Base-by-base conservation (phyloP, 1,139 yeast genomes). In the Geotrichum candidum region DNA sequence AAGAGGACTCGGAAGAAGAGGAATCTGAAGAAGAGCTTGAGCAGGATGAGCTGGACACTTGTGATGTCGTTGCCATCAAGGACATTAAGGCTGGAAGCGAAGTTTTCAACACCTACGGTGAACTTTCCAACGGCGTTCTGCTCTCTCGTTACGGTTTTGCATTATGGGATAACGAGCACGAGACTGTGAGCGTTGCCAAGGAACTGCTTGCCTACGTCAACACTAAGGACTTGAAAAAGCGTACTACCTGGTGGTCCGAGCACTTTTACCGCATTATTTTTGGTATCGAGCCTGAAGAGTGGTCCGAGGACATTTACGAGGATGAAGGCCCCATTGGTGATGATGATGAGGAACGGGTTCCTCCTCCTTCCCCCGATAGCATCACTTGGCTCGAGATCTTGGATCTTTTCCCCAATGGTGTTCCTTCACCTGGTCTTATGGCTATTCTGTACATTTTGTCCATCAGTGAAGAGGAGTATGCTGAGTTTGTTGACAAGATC, bases 91-190 rank as follows among this genome's bases (percentile, higher is more conserved):
- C 76, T 33, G 82, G 82, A n/a, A 70, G 77, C 18, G 96, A 90
- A 69, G 73, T 90, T 13, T 87, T 84, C 77, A 89, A 88, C 72
- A 84, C 94, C 0, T 90, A 89, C 68, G 96, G 96, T 0, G 86
- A 86, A 54, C 77, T 86, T 53, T 77, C 87, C 18, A 89, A 88
- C 67, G 80, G 88, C 0, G 80, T 83, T 55, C 76, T 90, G 51
- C 73, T 90, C 18, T 85, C 90, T 31, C 80, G 89, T 63, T 90
- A 90, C 69, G 96, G 96, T 0, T 90, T 90, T 71, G 82, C 87
- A 6, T 78, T 82, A 50, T 74, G 76, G 63, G 76, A 79, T 53
- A 88, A 89, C 68, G 76, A 77, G 27, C 80, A 82, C 68, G 92
- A 88, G 66, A 72, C 80, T 2, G 81, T 88, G 25, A 78, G 83